Evolutionary conservation across 1,139 yeast species (phyloP), one percentile per base, ranked within the genome.

Genomic region (Magnusiomyces suaveolens): DNA sequence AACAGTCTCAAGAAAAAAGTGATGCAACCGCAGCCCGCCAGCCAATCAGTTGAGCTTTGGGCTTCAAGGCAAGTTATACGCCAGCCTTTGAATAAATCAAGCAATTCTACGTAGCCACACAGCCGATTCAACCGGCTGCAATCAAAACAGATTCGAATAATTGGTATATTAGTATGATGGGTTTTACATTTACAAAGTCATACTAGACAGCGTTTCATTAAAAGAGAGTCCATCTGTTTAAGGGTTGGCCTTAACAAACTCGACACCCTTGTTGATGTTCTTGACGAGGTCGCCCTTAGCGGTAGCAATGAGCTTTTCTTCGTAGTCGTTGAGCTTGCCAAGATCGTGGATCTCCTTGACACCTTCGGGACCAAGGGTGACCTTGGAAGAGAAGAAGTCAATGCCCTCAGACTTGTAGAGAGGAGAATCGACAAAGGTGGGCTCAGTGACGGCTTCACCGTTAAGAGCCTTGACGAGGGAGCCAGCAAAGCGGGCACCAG

Each of bases 351-450:
- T 75, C 74, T 83, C 83, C 72, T 82, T 83, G 62, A 87, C 88
- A 78, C 99, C 99, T 61, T 83, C 75, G 71, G 86, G 84, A 64
- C 96, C 95, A 66, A 92, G 82, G 63, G 85, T 81, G 62, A 90
- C 95, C 66, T 87, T 89, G 65, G 95, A 83, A 49, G 97, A 88
- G 78, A 92, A 92, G 83, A 85, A 92, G 62, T 84, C 92, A 66
- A 90, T 84, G 67, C 89, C 92, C 70, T 84, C 87, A 59, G 76
- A 76, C 77, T 85, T 85, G 78, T 82, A 94, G 63, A 84, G 73
- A 68, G 96, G 97, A 59, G 87, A 77, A 60, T 77, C 79, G 65
- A 82, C 81, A 67, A 73, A 81, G 51, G 86, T 75, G 66, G 82
- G 78, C 74, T 81, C 87, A 55, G 76, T 77, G 52, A 79, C 75